Percentiles rank a stretch among this genome's conserved stretches.
These are phyloP conservation scores for Didymellaceae sp. DNA, from an alignment of 2,329 filamentous ascomycete genomes.

Conservation along the genomic window DNA sequence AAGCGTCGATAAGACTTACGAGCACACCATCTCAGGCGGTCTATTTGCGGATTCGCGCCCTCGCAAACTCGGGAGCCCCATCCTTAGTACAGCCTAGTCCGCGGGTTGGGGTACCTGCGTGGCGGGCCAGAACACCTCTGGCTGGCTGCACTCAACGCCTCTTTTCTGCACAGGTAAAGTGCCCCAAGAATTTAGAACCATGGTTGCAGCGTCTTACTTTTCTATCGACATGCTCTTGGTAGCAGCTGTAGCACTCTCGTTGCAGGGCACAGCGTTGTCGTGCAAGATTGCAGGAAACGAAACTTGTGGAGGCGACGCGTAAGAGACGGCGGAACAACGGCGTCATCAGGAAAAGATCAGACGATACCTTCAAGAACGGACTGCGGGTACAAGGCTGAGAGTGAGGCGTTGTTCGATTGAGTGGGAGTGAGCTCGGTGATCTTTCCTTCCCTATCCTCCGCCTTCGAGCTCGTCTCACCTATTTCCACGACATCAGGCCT, in stretches of 20 bases:
- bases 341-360: slow-evolving; percentile 3
- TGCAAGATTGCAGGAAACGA: slow-evolving; percentile 8
- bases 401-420: neutral
- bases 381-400: neutral
- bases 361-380: neutral
- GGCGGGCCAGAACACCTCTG: slow-evolving; percentile 3
- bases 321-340: slow-evolving; percentile 12
- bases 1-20: neutral
- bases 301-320: slow-evolving; percentile 15
- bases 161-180: slow-evolving; percentile 1
- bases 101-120: neutral
- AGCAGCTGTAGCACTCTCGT: neutral
- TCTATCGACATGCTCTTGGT: slow-evolving; percentile 1
- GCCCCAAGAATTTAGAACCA: neutral
- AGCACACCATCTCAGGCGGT: slow-evolving; percentile 1
- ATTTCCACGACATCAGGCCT: neutral
- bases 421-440: neutral
- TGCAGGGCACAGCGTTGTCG: neutral
- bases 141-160: slow-evolving; percentile 14
- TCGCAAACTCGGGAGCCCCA: slow-evolving; percentile 5
- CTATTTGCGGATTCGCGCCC: slow-evolving; percentile 11
- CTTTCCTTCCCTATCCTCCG: neutral
- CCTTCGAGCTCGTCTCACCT: neutral
- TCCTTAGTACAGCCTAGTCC: slow-evolving; percentile 4
- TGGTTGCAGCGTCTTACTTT: slow-evolving; percentile 1